phyloP scores from a whole-genome alignment of 306 rosid genomes.

The Castanea crenata region DNA sequence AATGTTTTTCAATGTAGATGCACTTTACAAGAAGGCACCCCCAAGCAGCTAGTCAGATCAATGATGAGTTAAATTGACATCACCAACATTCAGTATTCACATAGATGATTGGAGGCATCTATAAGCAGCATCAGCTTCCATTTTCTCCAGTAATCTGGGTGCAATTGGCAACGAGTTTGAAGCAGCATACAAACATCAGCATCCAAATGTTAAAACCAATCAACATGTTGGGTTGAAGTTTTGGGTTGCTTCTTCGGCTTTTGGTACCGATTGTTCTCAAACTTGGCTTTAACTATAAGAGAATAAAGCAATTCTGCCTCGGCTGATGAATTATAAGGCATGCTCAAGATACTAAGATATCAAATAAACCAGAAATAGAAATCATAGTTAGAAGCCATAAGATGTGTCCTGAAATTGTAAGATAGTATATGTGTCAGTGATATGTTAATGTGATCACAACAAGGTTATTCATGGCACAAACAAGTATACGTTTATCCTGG shows the following conservation, averaged over 20 bases:
- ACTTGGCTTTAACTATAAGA: slow-evolving; percentile 71
- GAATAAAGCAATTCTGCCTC: slow-evolving; percentile 78
- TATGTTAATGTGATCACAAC: not conserved
- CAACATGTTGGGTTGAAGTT: slow-evolving; percentile 66
- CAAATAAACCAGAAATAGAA: slow-evolving; percentile 20
- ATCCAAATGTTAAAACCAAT: slow-evolving; percentile 54
- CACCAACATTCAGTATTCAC: no score
- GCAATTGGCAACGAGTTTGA: not conserved
- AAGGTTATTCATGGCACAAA: not conserved
- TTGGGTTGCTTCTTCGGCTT: slow-evolving; percentile 77
- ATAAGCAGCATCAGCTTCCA: not conserved
- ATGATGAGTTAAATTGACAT: no score
- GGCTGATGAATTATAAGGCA: slow-evolving; percentile 65
- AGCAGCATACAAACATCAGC: not conserved
- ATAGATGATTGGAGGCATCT: no score
- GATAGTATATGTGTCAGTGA: not conserved
- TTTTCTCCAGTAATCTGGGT: not conserved
- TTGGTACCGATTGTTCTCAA: slow-evolving; percentile 74
- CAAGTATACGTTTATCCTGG: not conserved
- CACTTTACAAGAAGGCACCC: not conserved
- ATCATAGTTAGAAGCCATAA: not conserved
- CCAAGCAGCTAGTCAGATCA: no score
- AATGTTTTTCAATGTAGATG: not conserved
- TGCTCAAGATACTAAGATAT: slow-evolving; percentile 51
- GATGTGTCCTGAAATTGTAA: not conserved